Evolutionary conservation across 352 stramenopile species (phyloP), one percentile per base, ranked within the genome.

Genomic region (Phytophthora macrochlamydospora): DNA sequence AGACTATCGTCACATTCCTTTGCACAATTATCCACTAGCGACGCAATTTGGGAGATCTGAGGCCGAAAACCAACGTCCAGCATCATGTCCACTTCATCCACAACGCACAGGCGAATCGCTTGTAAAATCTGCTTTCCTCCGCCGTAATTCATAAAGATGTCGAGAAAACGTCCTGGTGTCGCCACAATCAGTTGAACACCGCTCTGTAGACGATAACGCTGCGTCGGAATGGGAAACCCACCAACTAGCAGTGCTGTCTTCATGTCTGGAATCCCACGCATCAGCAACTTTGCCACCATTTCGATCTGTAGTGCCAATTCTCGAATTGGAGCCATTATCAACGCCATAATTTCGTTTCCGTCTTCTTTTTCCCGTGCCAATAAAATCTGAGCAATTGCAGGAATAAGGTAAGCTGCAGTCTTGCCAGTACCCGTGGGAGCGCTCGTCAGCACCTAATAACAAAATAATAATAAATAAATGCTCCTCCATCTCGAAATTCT

Each of bases 51-150:
- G 2, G 61, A 60, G 18, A 92, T 70, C n/a, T 78, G 69, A 7
- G 69, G 53, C 18, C 59, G 69, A 72, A 92, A 94, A 1, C 80
- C 84, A 46, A 79, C 65, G 46, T 79, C 80, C 43, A 92, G 60
- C 79, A 94, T 90, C 56, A 85, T 72, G 56, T 94, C 86, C 14
- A 92, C 81, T 78, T 94, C 86, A 56, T 94, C 86, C 32, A 94
- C 53, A 1, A 92, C 67, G 50, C 82, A 91, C 5, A 44, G 67
- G 45, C 52, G 63, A 50, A 79, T 59, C 5, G 7, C 44, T 13
- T 42, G 37, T 18, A 76, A 28, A 49, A 76, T 76, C 4, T 51
- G 31, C 18, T 69, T 56, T 35, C 63, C 59, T 28, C 61, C 67
- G 24, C 50, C 59, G 13, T 69, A 79, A 9, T 72, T 72, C n/a